phyloP scores from a whole-genome alignment of 176 grass and related monocot genomes.

The Carex pumila region DNA sequence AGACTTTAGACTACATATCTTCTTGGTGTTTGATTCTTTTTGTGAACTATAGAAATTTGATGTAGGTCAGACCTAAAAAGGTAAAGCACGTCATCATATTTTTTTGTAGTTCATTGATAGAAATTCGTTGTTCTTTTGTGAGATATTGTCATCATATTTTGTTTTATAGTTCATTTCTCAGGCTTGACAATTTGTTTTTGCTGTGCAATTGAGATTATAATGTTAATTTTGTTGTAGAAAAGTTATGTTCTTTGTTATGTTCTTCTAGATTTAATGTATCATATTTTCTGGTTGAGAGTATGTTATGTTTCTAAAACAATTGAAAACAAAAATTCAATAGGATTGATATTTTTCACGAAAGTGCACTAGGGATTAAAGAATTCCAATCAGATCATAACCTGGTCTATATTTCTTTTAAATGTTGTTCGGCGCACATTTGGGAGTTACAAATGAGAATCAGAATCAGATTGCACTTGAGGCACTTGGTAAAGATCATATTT shows the following conservation, averaged over 20 bases:
- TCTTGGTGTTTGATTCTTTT: background rate
- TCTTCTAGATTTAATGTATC: background rate
- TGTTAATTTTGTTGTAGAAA: background rate
- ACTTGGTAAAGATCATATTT: background rate
- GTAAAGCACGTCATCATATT: background rate
- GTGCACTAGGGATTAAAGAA: background rate
- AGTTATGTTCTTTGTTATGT: background rate
- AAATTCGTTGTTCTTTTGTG: background rate
- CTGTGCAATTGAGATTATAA: background rate
- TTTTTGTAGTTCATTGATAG: background rate
- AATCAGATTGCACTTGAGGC: background rate
- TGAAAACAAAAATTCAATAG: background rate
- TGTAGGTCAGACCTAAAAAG: background rate
- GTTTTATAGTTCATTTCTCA: conserved; percentile 3
- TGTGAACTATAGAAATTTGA: background rate
- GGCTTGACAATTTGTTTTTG: background rate
- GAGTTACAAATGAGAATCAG: background rate
- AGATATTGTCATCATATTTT: background rate
- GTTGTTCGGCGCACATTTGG: background rate
- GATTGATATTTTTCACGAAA: background rate
- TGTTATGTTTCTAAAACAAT: background rate
- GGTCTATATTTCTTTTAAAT: background rate
- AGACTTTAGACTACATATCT: background rate
- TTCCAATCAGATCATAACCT: background rate
- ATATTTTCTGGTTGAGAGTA: background rate